Base-by-base conservation (phyloP, 2,329 filamentous ascomycete genomes). In the Bipolaris cookei region DNA sequence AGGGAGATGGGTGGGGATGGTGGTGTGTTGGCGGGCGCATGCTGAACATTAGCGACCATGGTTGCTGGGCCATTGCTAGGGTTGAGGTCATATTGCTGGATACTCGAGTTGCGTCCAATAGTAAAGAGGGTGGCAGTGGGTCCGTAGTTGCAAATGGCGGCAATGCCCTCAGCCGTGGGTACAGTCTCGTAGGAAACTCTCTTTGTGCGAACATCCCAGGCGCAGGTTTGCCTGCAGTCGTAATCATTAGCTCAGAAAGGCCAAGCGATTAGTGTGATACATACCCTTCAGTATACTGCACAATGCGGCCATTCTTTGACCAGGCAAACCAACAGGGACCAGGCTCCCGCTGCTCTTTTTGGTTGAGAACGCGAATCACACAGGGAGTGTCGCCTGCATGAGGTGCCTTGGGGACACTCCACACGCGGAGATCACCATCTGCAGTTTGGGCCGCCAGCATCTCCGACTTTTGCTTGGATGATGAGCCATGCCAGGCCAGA, bases 151-250 rank as follows among this genome's bases (percentile, higher is more conserved):
- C 93, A 90, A 41, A 99, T 84, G 14, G 91, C 94, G 61, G 86
- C 86, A 56, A 97, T 86, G 64, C 89, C 87, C 35, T 95, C 89
- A 6, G 93, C 83, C 1, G 92, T 97, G 5, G 93, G 92, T 54
- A 98, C 90, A 56, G 86, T 84, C 70, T 97, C 93, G 76, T 88
- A 96, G 3, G 92, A 93, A 66, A 99, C 92, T 72, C 96, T 89
- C 75, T 98, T 98, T n/a, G 95, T 99, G 62, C 93, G 86, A 42
- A 99, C 95, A 81, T 99, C 95, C 94, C 95, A 99, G 56, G 92
- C 90, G 68, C 91, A 88, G 35, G 93, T 97, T 82, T 97, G 90
- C 53, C 93, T 81, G 60, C 62, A 51, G 39, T 62, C 51, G 48
- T 47, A 51, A 50, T 34, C 35, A 62, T 76, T 47, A 76, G 69